Evolutionary conservation across 2,329 filamentous ascomycete species (phyloP), one percentile per base, ranked within the genome.

Genomic region (Neoarthrinium moseri): DNA sequence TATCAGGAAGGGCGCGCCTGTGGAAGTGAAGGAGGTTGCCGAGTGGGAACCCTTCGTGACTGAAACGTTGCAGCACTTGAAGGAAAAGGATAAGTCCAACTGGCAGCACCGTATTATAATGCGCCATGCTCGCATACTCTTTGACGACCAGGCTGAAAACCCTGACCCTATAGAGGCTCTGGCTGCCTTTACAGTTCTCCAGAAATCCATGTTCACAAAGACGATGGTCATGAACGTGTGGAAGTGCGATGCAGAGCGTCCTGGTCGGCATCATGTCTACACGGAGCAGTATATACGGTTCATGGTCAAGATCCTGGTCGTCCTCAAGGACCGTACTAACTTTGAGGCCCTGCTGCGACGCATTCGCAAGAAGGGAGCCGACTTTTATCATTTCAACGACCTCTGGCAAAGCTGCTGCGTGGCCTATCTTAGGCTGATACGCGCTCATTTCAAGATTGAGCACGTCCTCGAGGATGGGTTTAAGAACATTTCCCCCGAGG

Each of bases 221-320:
- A 95, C 90, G 0, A 95, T 95, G 86, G 86, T 88, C 1, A 84
- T 96, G 64, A 92, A 95, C 60, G 90, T 96, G 4, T 96, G 91
- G 91, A 92, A 91, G 56, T 94, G 91, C 29, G 91, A 96, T 54
- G 84, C 88, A 37, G 91, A 96, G 58, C 74, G 80, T 2, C 77
- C 90, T 0, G 91, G 91, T 0, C 81, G 91, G 15, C 91, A 96
- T 63, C 94, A 95, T 59, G 90, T 96, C 29, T 96, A 94, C 63
- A 96, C 90, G 0, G 84, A 89, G 39, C 84, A 87, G 51, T 96
- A 96, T 59, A 86, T 90, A 2, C 83, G 84, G 15, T 94, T 94
- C 60, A 89, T 95, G 65, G 82, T 89, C 11, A 76, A 80, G 45
- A 73, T 96, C 6, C 73, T 96, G 6, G 80, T 86, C 33, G 80